Evolutionary conservation across 768 basidiomycete genomes (phyloP), one percentile per base, ranked within the genome.

Genomic region (Butyriboletus loyo): DNA sequence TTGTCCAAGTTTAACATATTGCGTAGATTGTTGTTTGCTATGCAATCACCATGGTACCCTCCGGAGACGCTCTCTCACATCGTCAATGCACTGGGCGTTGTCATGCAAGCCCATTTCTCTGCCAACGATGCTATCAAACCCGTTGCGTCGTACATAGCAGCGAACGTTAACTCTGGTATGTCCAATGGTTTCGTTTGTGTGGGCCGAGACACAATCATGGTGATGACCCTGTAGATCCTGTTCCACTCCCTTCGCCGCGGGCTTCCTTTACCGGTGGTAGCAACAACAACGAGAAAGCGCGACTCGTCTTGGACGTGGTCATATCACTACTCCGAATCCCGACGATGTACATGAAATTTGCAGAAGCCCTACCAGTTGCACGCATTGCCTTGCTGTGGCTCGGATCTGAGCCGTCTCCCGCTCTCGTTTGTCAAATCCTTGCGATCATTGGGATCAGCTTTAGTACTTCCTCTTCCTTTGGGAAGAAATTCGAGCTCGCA

Each of bases 121-220:
- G 78, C 82, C 36, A 87, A 88, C 25, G 85, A 87, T 43, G 75
- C 79, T 0, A 87, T 96, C 61, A 96, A 93, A 63, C 93, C 95
- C 0, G 70, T 94, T 1, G 82, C 92, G 5, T 87, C 92, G 0
- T 96, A 90, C 66, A 72, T 96, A 8, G 89, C 91, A 2, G 89
- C 92, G 0, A 87, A 88, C 63, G 68, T 94, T 13, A 81, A 87
- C 54, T 79, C 80, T 64, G 76, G 89, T 89, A 49, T 50, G 80
- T 60, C 7, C 1, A 27, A 19, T 38, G 17, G 34, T 21, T 42
- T 46, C 32, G 35, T 24, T 6, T 28, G 4, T 30, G n/a, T 41
- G 28, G 30, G 11, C 14, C 11, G 3, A 27, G 35, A 30, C 46
- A 21, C 7, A 44, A 40, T 38, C 34, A 11, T 25, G 24, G 1